Percentiles rank a stretch among this genome's conserved stretches.
Evolutionary conservation across 768 basidiomycete species (phyloP).

Genomic region (Trametes gibbosa): DNA sequence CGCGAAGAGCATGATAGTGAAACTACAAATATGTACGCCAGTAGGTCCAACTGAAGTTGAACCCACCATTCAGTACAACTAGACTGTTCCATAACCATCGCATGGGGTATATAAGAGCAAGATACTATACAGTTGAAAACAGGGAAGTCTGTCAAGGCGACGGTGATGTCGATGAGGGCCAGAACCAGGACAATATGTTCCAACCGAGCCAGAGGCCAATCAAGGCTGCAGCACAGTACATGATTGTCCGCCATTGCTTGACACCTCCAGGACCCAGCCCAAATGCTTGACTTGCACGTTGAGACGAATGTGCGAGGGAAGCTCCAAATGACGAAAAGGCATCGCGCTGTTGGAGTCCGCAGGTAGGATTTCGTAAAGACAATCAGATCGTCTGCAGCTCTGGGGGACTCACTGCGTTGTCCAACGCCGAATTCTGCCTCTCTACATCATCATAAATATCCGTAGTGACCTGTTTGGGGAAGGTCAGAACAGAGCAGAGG

Average conservation of each 20-base stretch:
- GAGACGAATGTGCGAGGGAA: conserved; percentile 63
- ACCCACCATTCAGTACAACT: too few species aligned
- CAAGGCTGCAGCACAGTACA: conserved; percentile 54
- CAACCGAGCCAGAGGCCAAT: conserved; percentile 35
- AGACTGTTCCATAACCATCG: too few species aligned
- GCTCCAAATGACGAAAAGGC: conserved; percentile 64
- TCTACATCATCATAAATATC: conserved; percentile 87
- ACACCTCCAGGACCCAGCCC: conserved; percentile 65
- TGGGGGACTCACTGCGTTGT: conserved; percentile 59
- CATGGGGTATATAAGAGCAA: too few species aligned
- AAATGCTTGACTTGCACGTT: conserved; percentile 70
- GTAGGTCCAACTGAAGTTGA: too few species aligned
- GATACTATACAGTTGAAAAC: too few species aligned
- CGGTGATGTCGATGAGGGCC: conserved; percentile 15
- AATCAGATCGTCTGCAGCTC: not conserved
- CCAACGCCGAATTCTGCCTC: conserved; percentile 74
- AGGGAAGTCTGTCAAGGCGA: not conserved
- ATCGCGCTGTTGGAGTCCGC: conserved; percentile 44
- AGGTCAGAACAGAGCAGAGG: not conserved
- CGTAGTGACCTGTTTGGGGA: conserved; percentile 62
- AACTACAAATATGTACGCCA: too few species aligned
- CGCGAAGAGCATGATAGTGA: too few species aligned
- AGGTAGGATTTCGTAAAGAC: not conserved
- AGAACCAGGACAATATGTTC: conserved; percentile 25
- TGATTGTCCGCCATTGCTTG: conserved; percentile 66